A percentile compares a stretch with the other conserved stretches of the same genome.
Evolutionary conservation across 2,329 filamentous ascomycete genomes (phyloP).

Genomic region (Colletotrichum karsti): DNA sequence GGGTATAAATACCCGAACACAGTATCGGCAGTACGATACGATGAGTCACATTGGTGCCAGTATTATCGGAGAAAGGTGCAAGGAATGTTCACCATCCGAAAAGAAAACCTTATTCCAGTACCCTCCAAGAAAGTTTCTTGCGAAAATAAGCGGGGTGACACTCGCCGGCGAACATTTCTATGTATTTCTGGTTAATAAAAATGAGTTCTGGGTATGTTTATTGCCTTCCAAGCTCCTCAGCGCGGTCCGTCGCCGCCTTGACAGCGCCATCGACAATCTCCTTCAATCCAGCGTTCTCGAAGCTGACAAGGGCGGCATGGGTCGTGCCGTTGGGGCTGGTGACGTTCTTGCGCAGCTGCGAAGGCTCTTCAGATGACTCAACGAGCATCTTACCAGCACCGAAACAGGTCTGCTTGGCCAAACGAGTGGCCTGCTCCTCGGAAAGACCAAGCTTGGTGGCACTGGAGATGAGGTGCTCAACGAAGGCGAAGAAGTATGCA

Average conservation of each 20-base stretch:
- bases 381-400: slow-evolving; percentile 61
- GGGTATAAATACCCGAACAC: too few relatives aligned
- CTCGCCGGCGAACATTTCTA: too few relatives aligned
- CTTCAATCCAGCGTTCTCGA: slow-evolving; percentile 52
- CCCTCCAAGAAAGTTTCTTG: too few relatives aligned
- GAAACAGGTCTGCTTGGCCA: slow-evolving; percentile 59
- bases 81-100: too few relatives aligned
- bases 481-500: slow-evolving; percentile 62
- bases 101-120: too few relatives aligned
- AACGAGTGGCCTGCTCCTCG: slow-evolving; percentile 55
- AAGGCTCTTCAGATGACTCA: slow-evolving; percentile 52
- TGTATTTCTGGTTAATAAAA: too few relatives aligned
- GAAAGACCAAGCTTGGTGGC: slow-evolving; percentile 54
- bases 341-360: slow-evolving; percentile 58
- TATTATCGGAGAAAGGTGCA: too few relatives aligned
- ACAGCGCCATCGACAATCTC: slow-evolving; percentile 54
- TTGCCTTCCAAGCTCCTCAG: slow-evolving; percentile 43
- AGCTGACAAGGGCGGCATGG: slow-evolving; percentile 56
- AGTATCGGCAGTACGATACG: too few relatives aligned
- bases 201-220: not conserved
- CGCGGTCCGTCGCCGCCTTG: slow-evolving; percentile 51
- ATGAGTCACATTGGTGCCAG: too few relatives aligned
- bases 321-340: slow-evolving; percentile 63
- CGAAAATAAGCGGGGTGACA: too few relatives aligned
- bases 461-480: slow-evolving; percentile 57